Percentiles rank a stretch among this genome's conserved stretches.
Conservation (phyloP, 1,284 basidiomycete genomes). For the Lignosus rhinocerotis region DNA sequence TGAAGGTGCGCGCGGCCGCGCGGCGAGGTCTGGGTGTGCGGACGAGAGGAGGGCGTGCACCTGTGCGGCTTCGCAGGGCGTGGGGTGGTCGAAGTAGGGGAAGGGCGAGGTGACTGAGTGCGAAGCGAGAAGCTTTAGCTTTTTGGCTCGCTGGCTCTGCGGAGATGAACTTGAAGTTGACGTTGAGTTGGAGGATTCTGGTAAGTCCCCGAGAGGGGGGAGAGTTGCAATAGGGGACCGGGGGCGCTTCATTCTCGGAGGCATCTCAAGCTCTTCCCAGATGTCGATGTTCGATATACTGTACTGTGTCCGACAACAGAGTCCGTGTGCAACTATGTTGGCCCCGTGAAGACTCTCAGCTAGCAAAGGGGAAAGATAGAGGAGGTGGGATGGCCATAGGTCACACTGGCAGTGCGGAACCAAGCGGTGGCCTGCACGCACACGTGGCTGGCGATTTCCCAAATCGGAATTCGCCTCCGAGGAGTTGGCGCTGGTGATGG, state of each 20-base stretch:
- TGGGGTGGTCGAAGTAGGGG: conserved; percentile 51
- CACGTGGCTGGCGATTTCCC: conserved; percentile 24
- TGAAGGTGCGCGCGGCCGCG: conserved; percentile 18
- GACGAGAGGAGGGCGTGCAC: conserved; percentile 48
- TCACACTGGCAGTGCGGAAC: not conserved
- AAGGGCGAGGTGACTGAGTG: conserved; percentile 53
- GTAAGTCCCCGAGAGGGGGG: conserved; percentile 9
- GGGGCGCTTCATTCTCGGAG: conserved; percentile 27
- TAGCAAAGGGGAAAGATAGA: too few relatives aligned
- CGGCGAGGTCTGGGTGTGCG: conserved; percentile 33
- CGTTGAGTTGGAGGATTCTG: not conserved
- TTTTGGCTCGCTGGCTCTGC: conserved; percentile 40
- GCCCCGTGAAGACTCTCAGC: too few relatives aligned
- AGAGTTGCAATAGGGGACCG: conserved; percentile 8
- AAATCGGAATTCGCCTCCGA: not conserved
- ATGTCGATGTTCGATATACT: not conserved
- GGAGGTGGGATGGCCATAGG: too few relatives aligned
- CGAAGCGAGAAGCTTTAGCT: conserved; percentile 50
- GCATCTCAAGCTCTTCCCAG: conserved; percentile 12
- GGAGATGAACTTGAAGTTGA: not conserved
- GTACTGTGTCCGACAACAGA: not conserved
- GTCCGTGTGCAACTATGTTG: too few relatives aligned
- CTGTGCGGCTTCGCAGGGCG: conserved; percentile 45
- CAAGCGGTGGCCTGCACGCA: not conserved
- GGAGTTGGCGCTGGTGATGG: not conserved